Base-by-base conservation (phyloP, 345 rosid species). In the Eucalyptus polybractea region DNA sequence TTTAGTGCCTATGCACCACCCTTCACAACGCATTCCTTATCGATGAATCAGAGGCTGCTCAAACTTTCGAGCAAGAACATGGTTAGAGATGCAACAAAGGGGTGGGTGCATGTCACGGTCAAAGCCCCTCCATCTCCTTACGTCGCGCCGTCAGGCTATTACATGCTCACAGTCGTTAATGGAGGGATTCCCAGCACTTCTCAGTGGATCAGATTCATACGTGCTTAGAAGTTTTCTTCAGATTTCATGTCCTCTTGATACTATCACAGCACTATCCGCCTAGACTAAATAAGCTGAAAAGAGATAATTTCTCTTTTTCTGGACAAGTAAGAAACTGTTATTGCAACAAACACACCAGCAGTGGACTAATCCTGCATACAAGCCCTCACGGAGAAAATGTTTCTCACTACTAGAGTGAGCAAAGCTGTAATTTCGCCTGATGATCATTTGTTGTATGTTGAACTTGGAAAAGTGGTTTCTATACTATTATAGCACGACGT, bases 21-120 rank as follows among this genome's bases (percentile, higher is more conserved):
- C 10, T 95, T 95, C 37, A 89, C 93, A 16, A 93, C 94, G 5
- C 96, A 95, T 88, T 93, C 95, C 7, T 72, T 91, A 54, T 92
- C 94, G 3, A 94, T 94, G 91, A 94, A 94, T 40, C 94, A 94
- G 89, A 93, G 97, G 90, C 87, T 95, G 93, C 93, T 94, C n/a
- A 91, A 88, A 60, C 89, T 94, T 86, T 88, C 87, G 53, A 65
- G 91, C 69, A 89, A 42, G 67, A 88, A 65, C 15, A 60, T 86
- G 87, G 87, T 40, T 45, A 89, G 60, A 90, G 56, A 58, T 24
- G 58, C 22, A 4, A 25, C 83, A 2, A 89, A 51, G 88, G 93
- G 92, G 21, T 87, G 85, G 90, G 49, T 87, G 53, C 90, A 62
- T 17, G 91, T 89, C n/a, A 86, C 80, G 47, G 88, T 91, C 62